Evolutionary conservation across 2,329 filamentous ascomycete genomes (phyloP), one percentile per base, ranked within the genome.

Genomic region (Verticillium zaregamsianum): DNA sequence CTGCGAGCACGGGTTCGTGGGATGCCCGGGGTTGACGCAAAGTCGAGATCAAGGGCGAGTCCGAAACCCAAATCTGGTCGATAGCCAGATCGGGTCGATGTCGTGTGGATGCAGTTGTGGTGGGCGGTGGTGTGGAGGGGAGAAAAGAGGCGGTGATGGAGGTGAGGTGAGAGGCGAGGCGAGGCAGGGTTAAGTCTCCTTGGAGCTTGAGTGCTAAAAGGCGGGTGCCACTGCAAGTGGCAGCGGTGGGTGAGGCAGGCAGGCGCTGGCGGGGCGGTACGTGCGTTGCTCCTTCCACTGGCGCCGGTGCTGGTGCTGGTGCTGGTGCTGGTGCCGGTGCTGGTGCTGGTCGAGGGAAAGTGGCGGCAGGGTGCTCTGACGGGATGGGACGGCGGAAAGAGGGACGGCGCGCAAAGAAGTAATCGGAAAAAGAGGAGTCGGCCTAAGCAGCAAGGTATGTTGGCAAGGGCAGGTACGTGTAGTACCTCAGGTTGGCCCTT

Each of bases 341-440:
- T 55, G 56, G 56, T 25, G 56, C 7, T 40, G 35, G 57, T 58
- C 37, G 35, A 49, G 57, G 37, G 25, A 58, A 49, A 58, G 58
- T 20, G 58, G 37, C 15, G 56, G 56, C 33, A 58, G 35, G 33
- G 56, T 35, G 55, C 33, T 58, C 20, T 25, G 31, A 45, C 31
- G 32, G 59, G 49, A 56, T 52, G 55, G 58, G 58, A 49, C 49
- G 58, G 40, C 35, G 58, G 39, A 60, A 57, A 32, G 59, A 60
- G 59, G 59, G 59, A 60, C 55, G 52, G 59, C 54, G 59, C 59
- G 49, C 17, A 60, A 60, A 60, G 59, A 60, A 60, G 58, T 59
- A 59, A 59, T 59, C 58, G 31, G 58, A 45, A 45, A 59, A 59
- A 45, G 45, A 59, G 32, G 31, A 55, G 54, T 31, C 54, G 25